Evolutionary conservation across 73 alveolate species (phyloP), one percentile per base, ranked within the genome.

Genomic region (Paramecium sexaurelia): DNA sequence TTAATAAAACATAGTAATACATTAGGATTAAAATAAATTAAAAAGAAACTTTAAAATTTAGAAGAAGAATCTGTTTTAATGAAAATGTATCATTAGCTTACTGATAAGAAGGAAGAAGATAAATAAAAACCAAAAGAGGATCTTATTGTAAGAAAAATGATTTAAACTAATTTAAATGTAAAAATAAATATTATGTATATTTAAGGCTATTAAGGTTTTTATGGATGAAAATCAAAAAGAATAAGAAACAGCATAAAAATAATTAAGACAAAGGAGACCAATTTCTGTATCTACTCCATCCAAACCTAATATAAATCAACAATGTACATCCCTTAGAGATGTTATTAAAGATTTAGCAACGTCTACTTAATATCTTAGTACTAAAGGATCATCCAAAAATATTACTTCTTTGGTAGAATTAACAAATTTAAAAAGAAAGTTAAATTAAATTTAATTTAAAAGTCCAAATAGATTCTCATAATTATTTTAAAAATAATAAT

Each of bases 211-310:
- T 73, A 73, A 73, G 35, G 32, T 73, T 20, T 2, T 73, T 7
- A 73, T 73, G 87, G 87, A 73, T 33, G 87, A 73, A 73, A 73
- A 73, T 37, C 61, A 73, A 73, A 35, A 73, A 37, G 36, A 27
- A 20, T n/a, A 73, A 10, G 87, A 73, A 35, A 41, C 36, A 1
- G 87, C 87, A 13, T 29, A 20, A 10, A 32, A 36, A 32, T 73
- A 73, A 35, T 22, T 73, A 2, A 73, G 56, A 73, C 5, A 73
- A 4, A 27, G 87, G 17, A 7, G 45, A 29, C 87, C 32, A 7
- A 3, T 24, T 13, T 73, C 39, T 32, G 22, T 35, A 29, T 29
- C 35, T 2, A 11, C 22, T 5, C 7, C 13, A 32, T 0, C 1
- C 1, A 27, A 73, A 1, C 32, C 20, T 20, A 27, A 10, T 2